Base-by-base conservation (phyloP, 441 rosid species). In the Omphalea diandra region DNA sequence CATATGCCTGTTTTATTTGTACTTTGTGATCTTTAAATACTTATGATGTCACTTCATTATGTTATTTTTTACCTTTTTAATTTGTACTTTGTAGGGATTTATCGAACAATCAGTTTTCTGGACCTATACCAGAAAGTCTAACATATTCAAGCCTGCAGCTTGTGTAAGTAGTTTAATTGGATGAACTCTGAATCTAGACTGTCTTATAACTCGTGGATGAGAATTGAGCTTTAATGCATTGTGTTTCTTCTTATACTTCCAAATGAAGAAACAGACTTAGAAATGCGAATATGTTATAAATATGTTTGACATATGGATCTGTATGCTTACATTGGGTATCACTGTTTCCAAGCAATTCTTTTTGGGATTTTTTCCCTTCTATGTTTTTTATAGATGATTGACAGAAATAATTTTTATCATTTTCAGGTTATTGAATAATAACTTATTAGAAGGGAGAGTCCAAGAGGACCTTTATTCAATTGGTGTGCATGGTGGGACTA, bases 401-500 rank as follows among this genome's bases (percentile, higher is more conserved):
- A 43, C 15, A 7, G n/a, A 31, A 43, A 36, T 6, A 26, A 58
- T 32, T 50, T 70, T 72, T 74, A 52, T 50, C 50, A 36, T 55
- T 81, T 26, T 56, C 84, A 94, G 99, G 86, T 69, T 85, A 57
- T 79, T 94, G 83, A 85, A 87, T 72, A 79, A 78, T 75, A 95
- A 95, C 74, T 76, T 84, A 65, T 65, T 95, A 82, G 86, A 93
- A 82, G 99, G 98, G 67, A 79, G 68, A 70, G 99, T 95, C 50
- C 96, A 97, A 8, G 98, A 85, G 75, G 90, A 87, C 69, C 83
- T 95, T 63, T 95, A 85, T 80, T 81, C 95, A 63, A 84, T 95
- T 79, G 93, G 95, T 75, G 87, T 95, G 78, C 97, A 87, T 65
- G 99, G 99, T 69, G 99, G 99, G 74, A 83, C 82, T 36, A 87